Percentiles rank a stretch among this genome's conserved stretches.
Evolutionary conservation across 2,329 filamentous ascomycete species (phyloP).

Genomic region (Colletotrichum higginsianum): DNA sequence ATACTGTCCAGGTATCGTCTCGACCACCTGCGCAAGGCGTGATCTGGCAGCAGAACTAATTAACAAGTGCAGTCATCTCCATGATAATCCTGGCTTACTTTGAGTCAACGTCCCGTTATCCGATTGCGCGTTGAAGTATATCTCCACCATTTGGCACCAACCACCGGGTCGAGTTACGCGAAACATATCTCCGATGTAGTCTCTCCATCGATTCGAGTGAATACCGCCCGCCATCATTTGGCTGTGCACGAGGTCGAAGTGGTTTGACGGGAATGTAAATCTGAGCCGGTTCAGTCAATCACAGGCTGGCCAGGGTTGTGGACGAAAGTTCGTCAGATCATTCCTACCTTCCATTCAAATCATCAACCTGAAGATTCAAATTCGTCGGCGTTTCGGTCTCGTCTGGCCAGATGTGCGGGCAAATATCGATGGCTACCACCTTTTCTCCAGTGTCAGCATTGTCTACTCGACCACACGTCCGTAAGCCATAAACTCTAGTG

Average conservation of each 20-base stretch:
- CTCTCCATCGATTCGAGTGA: conserved; percentile 78
- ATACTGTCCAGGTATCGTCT: conserved; percentile 73
- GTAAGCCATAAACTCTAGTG: neutral
- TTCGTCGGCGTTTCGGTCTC: conserved; percentile 71
- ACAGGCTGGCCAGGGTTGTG: conserved; percentile 49
- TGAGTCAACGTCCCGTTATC: conserved; percentile 84
- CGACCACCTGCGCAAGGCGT: conserved; percentile 79
- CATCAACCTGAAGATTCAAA: conserved; percentile 79
- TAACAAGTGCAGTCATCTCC: conserved; percentile 33
- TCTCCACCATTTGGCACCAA: conserved; percentile 91
- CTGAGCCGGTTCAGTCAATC: conserved; percentile 50
- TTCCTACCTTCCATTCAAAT: conserved; percentile 75
- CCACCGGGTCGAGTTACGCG: conserved; percentile 81
- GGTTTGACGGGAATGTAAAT: conserved; percentile 77
- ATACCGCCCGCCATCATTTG: conserved; percentile 81
- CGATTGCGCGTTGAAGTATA: conserved; percentile 88
- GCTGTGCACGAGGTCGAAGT: conserved; percentile 90
- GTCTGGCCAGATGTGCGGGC: conserved; percentile 78
- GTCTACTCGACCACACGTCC: neutral
- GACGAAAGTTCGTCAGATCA: conserved; percentile 8
- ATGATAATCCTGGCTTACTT: conserved; percentile 55
- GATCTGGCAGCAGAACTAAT: conserved; percentile 56
- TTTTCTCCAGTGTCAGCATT: conserved; percentile 51
- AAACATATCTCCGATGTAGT: conserved; percentile 83
- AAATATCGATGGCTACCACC: conserved; percentile 81